Percentiles rank a stretch among this genome's conserved stretches.
These are phyloP conservation scores for Plasmodium yoelii DNA, from an alignment of 169 alveolate species.

Conservation along the genomic window DNA sequence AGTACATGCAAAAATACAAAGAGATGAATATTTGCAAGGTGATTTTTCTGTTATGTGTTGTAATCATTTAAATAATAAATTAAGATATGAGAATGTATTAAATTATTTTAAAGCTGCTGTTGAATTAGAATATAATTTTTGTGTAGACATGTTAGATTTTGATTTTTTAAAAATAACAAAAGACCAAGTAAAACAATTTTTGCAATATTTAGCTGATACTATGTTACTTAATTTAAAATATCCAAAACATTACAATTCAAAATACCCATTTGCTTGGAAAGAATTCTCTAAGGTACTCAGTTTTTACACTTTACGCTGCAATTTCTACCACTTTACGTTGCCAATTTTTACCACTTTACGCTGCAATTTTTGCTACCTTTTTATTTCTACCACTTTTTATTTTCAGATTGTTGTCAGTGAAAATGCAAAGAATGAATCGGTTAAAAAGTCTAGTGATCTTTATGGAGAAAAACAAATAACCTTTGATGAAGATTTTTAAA, in stretches of 20 bases:
- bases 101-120: constrained; percentile 77
- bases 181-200: constrained; percentile 78
- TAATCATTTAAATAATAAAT: constrained; percentile 79
- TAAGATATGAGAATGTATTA: constrained; percentile 79
- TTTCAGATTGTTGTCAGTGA: constrained; percentile 42
- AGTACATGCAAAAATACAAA: constrained; percentile 79
- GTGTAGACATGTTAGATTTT: constrained; percentile 76
- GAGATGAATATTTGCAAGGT: constrained; percentile 82
- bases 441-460: constrained; percentile 44
- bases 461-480: constrained; percentile 73
- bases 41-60: constrained; percentile 82
- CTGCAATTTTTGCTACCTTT: too few species aligned
- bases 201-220: constrained; percentile 78
- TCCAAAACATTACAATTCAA: constrained; percentile 78
- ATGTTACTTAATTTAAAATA: constrained; percentile 77
- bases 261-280: constrained; percentile 80
- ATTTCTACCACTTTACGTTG: too few species aligned
- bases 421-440: constrained; percentile 22
- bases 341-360: too few species aligned
- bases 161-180: constrained; percentile 74
- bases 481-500: constrained; percentile 75
- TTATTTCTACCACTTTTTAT: too few species aligned
- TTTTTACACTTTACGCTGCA: too few species aligned
- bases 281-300: constrained; percentile 57
- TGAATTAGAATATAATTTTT: constrained; percentile 78